Conservation (phyloP, 140 eudicot species). For the Stevia rebaudiana region DNA sequence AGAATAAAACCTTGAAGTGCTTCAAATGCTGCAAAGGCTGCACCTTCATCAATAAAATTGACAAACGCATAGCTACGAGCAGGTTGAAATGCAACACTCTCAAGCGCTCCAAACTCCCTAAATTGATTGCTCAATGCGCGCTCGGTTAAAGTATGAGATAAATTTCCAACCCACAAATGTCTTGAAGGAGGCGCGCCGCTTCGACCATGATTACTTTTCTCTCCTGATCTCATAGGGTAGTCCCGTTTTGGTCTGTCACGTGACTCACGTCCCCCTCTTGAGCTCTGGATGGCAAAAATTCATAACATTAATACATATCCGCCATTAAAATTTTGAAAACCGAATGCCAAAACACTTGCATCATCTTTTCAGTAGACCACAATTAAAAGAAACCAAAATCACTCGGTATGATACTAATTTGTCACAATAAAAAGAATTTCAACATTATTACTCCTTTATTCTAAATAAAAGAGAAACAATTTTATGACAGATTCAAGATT, state of each 20-base stretch:
- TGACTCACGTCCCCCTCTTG: conserved; percentile 70
- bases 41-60: conserved; percentile 63
- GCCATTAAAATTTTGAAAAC: not conserved
- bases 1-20: conserved; percentile 80
- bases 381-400: not conserved
- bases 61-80: conserved; percentile 90
- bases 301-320: conserved; percentile 9
- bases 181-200: conserved; percentile 75
- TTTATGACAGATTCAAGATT: not conserved
- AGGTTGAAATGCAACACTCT: conserved; percentile 74
- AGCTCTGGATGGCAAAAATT: conserved; percentile 39
- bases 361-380: not conserved
- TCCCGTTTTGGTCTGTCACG: conserved; percentile 63
- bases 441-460: not conserved
- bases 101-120: conserved; percentile 71
- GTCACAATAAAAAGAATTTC: not conserved
- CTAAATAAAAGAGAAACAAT: not conserved
- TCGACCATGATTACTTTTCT: conserved; percentile 57
- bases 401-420: not conserved
- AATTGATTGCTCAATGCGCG: conserved; percentile 52
- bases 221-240: conserved; percentile 55
- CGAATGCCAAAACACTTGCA: not conserved
- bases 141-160: conserved; percentile 49
- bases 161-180: conserved; percentile 93
- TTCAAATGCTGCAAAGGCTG: conserved; percentile 64